Evolutionary conservation across 139 green algal species (phyloP).

Genomic region (Closterium sp.): DNA sequence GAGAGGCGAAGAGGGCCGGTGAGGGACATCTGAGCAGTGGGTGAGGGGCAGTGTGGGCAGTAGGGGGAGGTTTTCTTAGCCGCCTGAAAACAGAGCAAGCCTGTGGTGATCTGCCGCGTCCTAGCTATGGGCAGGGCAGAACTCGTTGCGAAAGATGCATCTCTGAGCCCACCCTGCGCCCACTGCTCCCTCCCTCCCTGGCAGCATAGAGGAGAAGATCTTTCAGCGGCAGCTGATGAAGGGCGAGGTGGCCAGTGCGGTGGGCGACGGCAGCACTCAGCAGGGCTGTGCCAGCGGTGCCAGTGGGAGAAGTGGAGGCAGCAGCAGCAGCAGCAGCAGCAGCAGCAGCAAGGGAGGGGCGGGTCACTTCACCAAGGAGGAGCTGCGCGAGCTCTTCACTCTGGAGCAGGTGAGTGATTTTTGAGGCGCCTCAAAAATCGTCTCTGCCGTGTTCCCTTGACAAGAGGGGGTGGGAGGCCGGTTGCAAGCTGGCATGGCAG

Average conservation of each 20-base stretch:
- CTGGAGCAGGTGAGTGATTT: slow-evolving; percentile 20
- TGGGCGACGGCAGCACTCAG: neutral
- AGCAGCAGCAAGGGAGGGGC: neutral
- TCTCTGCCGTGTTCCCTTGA: too few species aligned
- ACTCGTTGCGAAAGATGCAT: too few species aligned
- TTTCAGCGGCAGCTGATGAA: slow-evolving; percentile 94
- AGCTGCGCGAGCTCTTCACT: slow-evolving; percentile 51
- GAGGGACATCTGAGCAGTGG: too few species aligned
- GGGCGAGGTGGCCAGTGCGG: slow-evolving; percentile 27
- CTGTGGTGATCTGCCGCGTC: too few species aligned
- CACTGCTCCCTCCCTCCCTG: slow-evolving; percentile 14
- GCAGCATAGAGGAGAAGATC: slow-evolving; percentile 93
- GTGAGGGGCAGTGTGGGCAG: too few species aligned
- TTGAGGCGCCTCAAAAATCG: too few species aligned
- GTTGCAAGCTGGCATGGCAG: neutral
- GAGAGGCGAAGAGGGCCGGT: neutral
- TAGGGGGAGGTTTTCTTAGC: too few species aligned
- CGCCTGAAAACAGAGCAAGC: too few species aligned
- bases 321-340: slow-evolving; percentile 16
- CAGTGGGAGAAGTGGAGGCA: neutral
- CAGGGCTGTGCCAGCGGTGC: neutral
- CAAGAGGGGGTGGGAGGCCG: too few species aligned
- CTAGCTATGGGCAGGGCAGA: too few species aligned
- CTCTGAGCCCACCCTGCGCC: slow-evolving; percentile 9
- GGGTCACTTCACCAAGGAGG: slow-evolving; percentile 37